Conservation (phyloP, 2,329 filamentous ascomycete genomes). For the Claviceps sp. region DNA sequence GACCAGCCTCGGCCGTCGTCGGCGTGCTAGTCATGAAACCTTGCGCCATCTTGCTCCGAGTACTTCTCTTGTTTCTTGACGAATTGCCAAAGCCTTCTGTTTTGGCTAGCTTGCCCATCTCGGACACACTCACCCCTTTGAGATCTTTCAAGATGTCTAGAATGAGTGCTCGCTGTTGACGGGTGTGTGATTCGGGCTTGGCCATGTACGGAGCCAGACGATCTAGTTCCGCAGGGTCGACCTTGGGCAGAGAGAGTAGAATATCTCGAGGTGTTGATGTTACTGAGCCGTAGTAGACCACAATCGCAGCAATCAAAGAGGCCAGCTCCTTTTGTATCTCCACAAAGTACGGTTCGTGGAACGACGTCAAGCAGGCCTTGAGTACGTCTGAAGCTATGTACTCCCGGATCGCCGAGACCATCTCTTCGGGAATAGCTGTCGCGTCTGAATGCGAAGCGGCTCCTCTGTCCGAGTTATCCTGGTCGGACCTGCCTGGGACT, state of each 20-base stretch:
- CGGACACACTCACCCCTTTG: slow-evolving; percentile 81
- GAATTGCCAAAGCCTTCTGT: slow-evolving; percentile 24
- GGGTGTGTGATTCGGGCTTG: slow-evolving; percentile 45
- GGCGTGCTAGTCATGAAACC: slow-evolving; percentile 48
- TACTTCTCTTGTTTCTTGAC: slow-evolving; percentile 14
- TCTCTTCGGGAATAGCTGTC: slow-evolving; percentile 36
- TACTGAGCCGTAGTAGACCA: slow-evolving; percentile 58
- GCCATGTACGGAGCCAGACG: slow-evolving; percentile 47
- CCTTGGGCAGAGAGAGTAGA: slow-evolving; percentile 66
- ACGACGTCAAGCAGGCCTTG: slow-evolving; percentile 75
- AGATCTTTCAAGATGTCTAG: slow-evolving; percentile 76
- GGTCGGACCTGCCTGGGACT: slow-evolving; percentile 7
- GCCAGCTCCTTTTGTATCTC: slow-evolving; percentile 91
- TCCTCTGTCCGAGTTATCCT: slow-evolving; percentile 15
- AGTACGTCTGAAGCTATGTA: slow-evolving; percentile 84
- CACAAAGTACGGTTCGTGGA: slow-evolving; percentile 94
- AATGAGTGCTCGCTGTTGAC: slow-evolving; percentile 68
- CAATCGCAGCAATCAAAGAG: slow-evolving; percentile 71
- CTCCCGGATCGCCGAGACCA: slow-evolving; percentile 61
- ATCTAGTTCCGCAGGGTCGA: slow-evolving; percentile 55
- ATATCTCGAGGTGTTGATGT: slow-evolving; percentile 61
- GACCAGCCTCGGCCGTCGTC: slow-evolving; percentile 17
- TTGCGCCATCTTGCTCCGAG: slow-evolving; percentile 43
- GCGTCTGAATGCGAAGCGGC: slow-evolving; percentile 18
- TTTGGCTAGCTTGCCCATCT: slow-evolving; percentile 72